Evolutionary conservation across 306 rosid genomes (phyloP).

Genomic region (Erythrophleum fordii): DNA sequence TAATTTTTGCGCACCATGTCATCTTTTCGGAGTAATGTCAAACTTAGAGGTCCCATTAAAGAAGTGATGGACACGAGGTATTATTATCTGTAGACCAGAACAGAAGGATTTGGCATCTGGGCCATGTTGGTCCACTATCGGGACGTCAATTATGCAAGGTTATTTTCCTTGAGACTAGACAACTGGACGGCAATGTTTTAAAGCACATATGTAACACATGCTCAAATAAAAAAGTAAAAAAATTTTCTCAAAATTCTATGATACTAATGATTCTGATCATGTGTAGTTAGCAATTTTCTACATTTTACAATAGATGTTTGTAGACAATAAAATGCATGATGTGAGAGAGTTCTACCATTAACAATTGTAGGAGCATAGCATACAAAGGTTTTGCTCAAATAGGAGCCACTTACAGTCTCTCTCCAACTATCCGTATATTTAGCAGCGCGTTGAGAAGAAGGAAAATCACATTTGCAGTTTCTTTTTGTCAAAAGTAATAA

Average conservation of each 20-base stretch:
- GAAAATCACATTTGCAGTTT: too few relatives aligned
- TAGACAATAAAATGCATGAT: not conserved
- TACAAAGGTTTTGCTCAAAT: not conserved
- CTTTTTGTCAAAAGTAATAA: too few relatives aligned
- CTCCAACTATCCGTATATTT: too few relatives aligned
- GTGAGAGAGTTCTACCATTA: not conserved
- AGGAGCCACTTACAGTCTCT: not conserved
- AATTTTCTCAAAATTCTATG: not conserved
- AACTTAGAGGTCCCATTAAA: too few relatives aligned
- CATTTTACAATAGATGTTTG: not conserved
- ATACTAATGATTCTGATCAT: not conserved
- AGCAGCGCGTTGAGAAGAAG: too few relatives aligned
- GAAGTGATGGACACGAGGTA: not conserved
- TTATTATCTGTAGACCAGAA: not conserved
- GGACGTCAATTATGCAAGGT: conserved; percentile 31
- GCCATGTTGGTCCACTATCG: conserved; percentile 11
- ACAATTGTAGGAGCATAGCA: not conserved
- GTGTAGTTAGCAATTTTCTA: not conserved
- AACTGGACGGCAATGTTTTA: not conserved
- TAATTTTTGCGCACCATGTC: not conserved
- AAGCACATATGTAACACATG: conserved; percentile 20
- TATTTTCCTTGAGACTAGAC: conserved; percentile 1
- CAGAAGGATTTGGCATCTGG: conserved; percentile 30
- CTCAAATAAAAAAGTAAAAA: conserved; percentile 1
- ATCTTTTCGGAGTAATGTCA: not conserved